phyloP scores from a whole-genome alignment of 2,329 filamentous ascomycete genomes.

The Fusarium temperatum region DNA sequence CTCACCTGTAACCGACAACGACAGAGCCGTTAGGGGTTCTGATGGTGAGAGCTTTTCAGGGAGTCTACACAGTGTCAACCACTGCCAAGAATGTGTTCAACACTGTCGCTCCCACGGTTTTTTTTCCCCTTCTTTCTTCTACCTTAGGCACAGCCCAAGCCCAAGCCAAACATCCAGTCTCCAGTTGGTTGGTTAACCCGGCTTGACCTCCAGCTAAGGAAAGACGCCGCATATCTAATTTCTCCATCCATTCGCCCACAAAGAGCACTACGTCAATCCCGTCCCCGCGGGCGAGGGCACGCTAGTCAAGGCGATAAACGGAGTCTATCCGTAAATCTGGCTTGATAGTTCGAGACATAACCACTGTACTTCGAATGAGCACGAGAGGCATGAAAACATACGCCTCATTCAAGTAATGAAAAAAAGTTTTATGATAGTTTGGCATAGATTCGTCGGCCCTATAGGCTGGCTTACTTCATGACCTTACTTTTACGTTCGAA shows the following conservation, averaged over 20 bases:
- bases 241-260: conserved; percentile 23
- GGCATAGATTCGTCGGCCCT: background rate
- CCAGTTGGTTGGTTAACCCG: conserved; percentile 21
- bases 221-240: conserved; percentile 20
- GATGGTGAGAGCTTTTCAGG: conserved; percentile 6
- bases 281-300: conserved; percentile 37
- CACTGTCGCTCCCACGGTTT: conserved; percentile 21
- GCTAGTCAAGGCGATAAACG: conserved; percentile 29
- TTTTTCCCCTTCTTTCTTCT: background rate
- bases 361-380: background rate
- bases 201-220: background rate
- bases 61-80: conserved; percentile 20
- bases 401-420: background rate
- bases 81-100: background rate
- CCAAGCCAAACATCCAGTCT: conserved; percentile 6
- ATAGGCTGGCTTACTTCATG: background rate
- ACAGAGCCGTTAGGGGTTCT: background rate
- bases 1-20: conserved; percentile 1
- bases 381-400: background rate
- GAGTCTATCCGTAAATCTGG: conserved; percentile 12
- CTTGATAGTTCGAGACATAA: conserved; percentile 16
- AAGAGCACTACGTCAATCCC: conserved; percentile 26
- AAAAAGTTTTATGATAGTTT: background rate
- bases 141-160: background rate
- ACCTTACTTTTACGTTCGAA: background rate